phyloP scores from a whole-genome alignment of 1,284 basidiomycete species.

The Ganoderma resinaceum region DNA sequence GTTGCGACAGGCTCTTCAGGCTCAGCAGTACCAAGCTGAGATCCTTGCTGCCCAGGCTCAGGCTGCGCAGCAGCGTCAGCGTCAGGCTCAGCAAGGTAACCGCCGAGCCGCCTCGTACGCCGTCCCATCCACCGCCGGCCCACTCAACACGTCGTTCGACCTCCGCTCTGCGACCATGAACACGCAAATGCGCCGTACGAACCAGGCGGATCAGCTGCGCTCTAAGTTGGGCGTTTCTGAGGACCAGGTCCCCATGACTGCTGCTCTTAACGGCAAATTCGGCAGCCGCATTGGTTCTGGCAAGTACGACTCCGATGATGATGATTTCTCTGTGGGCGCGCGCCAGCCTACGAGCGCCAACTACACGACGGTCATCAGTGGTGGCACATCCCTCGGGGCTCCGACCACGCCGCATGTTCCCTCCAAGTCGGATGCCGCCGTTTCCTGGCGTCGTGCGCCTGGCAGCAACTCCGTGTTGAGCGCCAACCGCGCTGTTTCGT shows the following conservation, averaged over 20 bases:
- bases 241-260: slow-evolving; percentile 76
- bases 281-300: slow-evolving; percentile 64
- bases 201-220: slow-evolving; percentile 68
- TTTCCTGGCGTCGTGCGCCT: slow-evolving; percentile 78
- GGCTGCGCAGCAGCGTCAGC: slow-evolving; percentile 35
- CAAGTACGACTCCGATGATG: slow-evolving; percentile 49
- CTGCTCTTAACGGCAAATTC: slow-evolving; percentile 76
- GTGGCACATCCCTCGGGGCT: slow-evolving; percentile 70
- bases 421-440: slow-evolving; percentile 78
- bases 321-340: slow-evolving; percentile 41
- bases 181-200: slow-evolving; percentile 66
- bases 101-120: slow-evolving; percentile 59
- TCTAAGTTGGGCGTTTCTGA: slow-evolving; percentile 66
- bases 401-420: slow-evolving; percentile 48
- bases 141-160: slow-evolving; percentile 69
- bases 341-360: slow-evolving; percentile 60
- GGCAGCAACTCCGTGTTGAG: slow-evolving; percentile 73
- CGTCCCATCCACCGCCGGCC: slow-evolving; percentile 73
- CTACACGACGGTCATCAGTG: slow-evolving; percentile 73
- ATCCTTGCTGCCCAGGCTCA: slow-evolving; percentile 47
- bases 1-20: slow-evolving; percentile 54
- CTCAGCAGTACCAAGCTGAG: slow-evolving; percentile 66
- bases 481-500: slow-evolving; percentile 67
- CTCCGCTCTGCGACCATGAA: slow-evolving; percentile 57
- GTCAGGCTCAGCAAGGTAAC: slow-evolving; percentile 47